A percentile compares a stretch with the other conserved stretches of the same genome.
Conservation (phyloP, 2,329 filamentous ascomycete species). For the Thelonectria olida region DNA sequence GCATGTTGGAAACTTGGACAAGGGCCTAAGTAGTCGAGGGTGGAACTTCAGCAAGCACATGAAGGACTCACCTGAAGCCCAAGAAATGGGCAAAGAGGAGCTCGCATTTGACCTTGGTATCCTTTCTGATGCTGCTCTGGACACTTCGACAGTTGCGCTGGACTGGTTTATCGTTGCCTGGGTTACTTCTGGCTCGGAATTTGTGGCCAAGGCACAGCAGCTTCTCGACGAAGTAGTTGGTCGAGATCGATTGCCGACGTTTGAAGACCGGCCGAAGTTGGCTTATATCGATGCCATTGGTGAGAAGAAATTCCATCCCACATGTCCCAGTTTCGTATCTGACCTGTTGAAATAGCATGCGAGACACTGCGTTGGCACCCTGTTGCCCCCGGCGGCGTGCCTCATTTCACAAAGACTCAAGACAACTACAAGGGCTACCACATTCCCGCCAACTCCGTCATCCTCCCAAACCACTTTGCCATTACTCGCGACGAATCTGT, state of each 20-base stretch:
- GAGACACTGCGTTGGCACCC: conserved; percentile 58
- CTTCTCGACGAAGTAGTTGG: conserved; percentile 54
- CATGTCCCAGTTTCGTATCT: not conserved
- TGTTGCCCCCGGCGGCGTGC: conserved; percentile 47
- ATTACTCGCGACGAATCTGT: conserved; percentile 48
- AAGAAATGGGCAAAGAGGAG: conserved; percentile 39
- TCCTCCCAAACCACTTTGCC: conserved; percentile 54
- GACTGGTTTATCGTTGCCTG: conserved; percentile 46
- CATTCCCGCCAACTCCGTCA: conserved; percentile 54
- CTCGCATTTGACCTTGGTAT: conserved; percentile 46
- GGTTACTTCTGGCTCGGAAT: conserved; percentile 30
- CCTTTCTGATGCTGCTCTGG: conserved; percentile 42
- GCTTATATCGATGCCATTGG: conserved; percentile 54
- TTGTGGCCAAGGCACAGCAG: conserved; percentile 48
- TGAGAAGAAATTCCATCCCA: conserved; percentile 26
- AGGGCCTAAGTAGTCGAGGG: conserved; percentile 27
- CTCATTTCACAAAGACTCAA: conserved; percentile 48
- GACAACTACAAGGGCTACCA: conserved; percentile 49
- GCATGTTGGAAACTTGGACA: conserved; percentile 38
- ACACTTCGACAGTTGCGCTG: conserved; percentile 42
- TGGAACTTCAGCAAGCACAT: conserved; percentile 47
- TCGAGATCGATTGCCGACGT: conserved; percentile 47
- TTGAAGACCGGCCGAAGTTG: conserved; percentile 49
- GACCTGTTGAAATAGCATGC: not conserved
- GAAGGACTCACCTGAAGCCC: conserved; percentile 25